A percentile compares a stretch with the other conserved stretches of the same genome.
Conservation (phyloP, 805 yeast species). For the Spathaspora arborariae region DNA sequence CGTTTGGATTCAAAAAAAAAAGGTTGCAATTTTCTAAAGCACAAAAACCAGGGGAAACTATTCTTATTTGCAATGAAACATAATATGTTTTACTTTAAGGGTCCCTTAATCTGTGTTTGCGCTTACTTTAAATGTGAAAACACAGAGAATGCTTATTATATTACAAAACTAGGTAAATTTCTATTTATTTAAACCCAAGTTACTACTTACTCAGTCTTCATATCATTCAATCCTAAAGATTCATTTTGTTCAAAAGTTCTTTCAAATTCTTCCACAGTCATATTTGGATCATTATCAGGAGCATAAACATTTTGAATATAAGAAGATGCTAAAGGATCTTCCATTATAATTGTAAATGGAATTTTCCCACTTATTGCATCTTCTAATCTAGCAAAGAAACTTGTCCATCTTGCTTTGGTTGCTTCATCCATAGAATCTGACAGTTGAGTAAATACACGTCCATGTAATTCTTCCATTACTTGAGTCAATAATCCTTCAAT, state of each 20-base stretch:
- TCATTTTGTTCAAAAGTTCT: constrained; percentile 90
- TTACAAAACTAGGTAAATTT: neutral
- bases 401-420: constrained; percentile 77
- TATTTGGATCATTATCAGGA: constrained; percentile 96
- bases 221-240: constrained; percentile 75
- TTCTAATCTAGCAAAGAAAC: constrained; percentile 69
- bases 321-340: constrained; percentile 92
- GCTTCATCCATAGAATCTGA: constrained; percentile 87
- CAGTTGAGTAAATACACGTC: constrained; percentile 78
- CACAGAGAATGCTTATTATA: too few species aligned
- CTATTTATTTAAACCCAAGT: neutral
- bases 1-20: too few species aligned
- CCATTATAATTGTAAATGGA: constrained; percentile 82
- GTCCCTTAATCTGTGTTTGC: too few species aligned
- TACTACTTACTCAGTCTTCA: constrained; percentile 23
- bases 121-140: too few species aligned
- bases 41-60: too few species aligned
- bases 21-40: too few species aligned
- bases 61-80: too few species aligned
- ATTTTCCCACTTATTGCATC: constrained; percentile 78
- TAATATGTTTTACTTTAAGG: too few species aligned
- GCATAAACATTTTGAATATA: constrained; percentile 98
- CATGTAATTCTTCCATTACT: constrained; percentile 83
- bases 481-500: constrained; percentile 89
- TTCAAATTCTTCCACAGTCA: constrained; percentile 85